Percentiles rank a stretch among this genome's conserved stretches.
phyloP scores from a whole-genome alignment of 2,329 filamentous ascomycete genomes.

The Hirsutella rhossiliensis region DNA sequence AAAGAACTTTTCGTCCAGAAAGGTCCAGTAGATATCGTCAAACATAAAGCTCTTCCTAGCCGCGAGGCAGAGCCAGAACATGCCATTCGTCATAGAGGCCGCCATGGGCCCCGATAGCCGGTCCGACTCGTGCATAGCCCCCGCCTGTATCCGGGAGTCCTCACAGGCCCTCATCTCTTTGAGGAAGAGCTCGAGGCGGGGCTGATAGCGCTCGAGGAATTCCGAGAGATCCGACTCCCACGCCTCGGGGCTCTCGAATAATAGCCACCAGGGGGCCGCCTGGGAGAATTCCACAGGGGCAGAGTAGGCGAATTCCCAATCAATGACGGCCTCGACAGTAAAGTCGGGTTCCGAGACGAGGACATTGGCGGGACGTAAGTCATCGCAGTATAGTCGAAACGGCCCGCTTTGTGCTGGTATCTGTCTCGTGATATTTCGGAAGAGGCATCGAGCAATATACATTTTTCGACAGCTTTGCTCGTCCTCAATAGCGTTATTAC shows the following conservation, averaged over 20 bases:
- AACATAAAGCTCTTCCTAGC: conserved; percentile 2
- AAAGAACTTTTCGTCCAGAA: conserved; percentile 3
- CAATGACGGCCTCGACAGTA: conserved; percentile 19
- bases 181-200: conserved; percentile 19
- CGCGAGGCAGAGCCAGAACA: conserved; percentile 2
- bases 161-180: conserved; percentile 17
- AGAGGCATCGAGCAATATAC: conserved; percentile 22
- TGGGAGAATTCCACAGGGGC: conserved; percentile 19
- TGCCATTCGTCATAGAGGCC: conserved; percentile 1
- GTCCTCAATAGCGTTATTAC: conserved; percentile 20
- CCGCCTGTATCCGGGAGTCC: conserved; percentile 2
- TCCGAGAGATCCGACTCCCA: conserved; percentile 16
- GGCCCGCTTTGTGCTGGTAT: conserved; percentile 8
- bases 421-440: conserved; percentile 16
- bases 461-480: conserved; percentile 26
- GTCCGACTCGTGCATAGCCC: conserved; percentile 1
- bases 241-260: conserved; percentile 18
- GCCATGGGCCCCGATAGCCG: conserved; percentile 2
- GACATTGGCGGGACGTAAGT: conserved; percentile 19
- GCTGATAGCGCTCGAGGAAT: conserved; percentile 19
- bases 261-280: conserved; percentile 26
- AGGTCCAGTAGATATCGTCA: conserved; percentile 2
- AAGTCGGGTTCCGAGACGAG: conserved; percentile 12
- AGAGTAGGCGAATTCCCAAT: conserved; percentile 27
- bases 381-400: conserved; percentile 16